Base-by-base conservation (phyloP, 768 basidiomycete species). In the Tulasnella sp. region DNA sequence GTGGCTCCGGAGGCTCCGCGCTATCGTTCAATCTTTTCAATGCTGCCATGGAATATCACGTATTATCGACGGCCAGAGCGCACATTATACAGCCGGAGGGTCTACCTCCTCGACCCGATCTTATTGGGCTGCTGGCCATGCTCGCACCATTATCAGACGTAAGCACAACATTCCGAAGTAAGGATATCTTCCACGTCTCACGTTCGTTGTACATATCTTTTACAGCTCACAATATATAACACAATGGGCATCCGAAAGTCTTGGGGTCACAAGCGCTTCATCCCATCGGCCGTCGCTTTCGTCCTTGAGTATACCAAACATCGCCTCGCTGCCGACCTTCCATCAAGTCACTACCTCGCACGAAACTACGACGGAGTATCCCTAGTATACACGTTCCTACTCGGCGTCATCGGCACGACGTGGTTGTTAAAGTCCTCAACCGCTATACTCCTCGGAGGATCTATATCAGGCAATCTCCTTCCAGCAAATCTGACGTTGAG, bases 121-220 rank as follows among this genome's bases (percentile, higher is more conserved):
- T 43, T 11, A 19, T 42, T 17, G 43, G 53, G 5, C 21, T 55
- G 3, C 53, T 55, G 9, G 38, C 43, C 17, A 55, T 55, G 41
- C 53, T 55, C 22, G 53, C 31, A 21, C 53, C 53, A 11, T 8
- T 55, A 24, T 42, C 43, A 21, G 53, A 55, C 53, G 53, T 55
- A 12, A 34, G 53, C 43, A 27, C 42, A 19, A n/a, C 38, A 22
- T 38, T 38, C 17, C 38, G n/a, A n/a, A 30, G 15, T 34, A 7
- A 5, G 17, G 11, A 34, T 11, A 5, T 11, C 12, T 27, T 34
- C 19, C 10, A 17, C 21, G 15, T 25, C 17, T 30, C 15, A 2
- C 9, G n/a, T n/a, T 55, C 53, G 25, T 2, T 41, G n/a, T 5
- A 19, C 11, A 55, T 43, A 24, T 25, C 43, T n/a, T 29, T 11